Percentiles rank a stretch among this genome's conserved stretches.
phyloP scores from a whole-genome alignment of 306 rosid species.

The Cucurbita moschata region DNA sequence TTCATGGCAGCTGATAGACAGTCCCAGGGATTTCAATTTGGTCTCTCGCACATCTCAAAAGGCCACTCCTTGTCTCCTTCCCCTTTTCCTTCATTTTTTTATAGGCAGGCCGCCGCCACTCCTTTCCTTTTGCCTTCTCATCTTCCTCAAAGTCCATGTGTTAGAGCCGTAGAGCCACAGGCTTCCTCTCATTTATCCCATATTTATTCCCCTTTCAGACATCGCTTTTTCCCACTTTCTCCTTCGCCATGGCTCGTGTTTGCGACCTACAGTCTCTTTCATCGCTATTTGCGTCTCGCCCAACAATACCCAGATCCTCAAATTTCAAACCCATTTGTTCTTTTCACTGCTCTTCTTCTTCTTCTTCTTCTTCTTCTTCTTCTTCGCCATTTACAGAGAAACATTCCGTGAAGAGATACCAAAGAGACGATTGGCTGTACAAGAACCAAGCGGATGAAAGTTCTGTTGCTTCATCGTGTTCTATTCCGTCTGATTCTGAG shows the following conservation, averaged over 20 bases:
- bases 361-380: constrained; percentile 29
- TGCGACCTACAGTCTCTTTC: constrained; percentile 29
- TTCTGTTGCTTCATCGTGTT: constrained; percentile 7
- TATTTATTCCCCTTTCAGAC: background rate
- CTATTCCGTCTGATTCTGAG: constrained; percentile 19
- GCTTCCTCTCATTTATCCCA: background rate
- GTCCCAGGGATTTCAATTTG: background rate
- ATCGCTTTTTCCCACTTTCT: background rate
- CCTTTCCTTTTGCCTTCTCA: background rate
- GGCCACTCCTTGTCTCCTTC: background rate
- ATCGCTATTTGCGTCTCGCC: constrained; percentile 5
- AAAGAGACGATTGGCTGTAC: constrained; percentile 76
- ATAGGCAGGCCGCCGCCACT: background rate
- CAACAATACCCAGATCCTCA: constrained; percentile 10
- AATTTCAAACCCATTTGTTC: constrained; percentile 30
- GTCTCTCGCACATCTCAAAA: constrained; percentile 2
- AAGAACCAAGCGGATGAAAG: constrained; percentile 1
- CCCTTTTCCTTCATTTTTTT: background rate
- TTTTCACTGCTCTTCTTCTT: constrained; percentile 23
- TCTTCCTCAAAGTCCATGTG: background rate
- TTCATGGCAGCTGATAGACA: background rate
- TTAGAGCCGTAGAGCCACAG: background rate
- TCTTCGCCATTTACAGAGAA: constrained; percentile 78
- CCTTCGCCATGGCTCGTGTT: constrained; percentile 35
- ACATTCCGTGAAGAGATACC: constrained; percentile 51